phyloP scores from a whole-genome alignment of 345 rosid genomes.

The Lagerstroemia speciosa region DNA sequence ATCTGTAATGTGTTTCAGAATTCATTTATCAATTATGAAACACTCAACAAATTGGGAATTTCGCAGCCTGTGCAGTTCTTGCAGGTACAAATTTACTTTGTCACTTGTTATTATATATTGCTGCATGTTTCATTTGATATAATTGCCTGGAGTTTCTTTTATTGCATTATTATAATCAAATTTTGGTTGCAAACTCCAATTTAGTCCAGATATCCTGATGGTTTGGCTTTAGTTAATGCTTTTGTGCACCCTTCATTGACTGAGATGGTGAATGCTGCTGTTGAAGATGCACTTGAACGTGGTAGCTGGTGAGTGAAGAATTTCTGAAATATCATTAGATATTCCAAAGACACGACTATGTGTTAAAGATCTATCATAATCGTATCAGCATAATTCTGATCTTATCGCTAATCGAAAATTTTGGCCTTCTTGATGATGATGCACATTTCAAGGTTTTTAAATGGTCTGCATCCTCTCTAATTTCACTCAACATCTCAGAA shows the following conservation, averaged over 20 bases:
- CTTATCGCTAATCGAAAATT: background rate
- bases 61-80: slow-evolving; percentile 78
- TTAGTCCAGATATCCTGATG: slow-evolving; percentile 97
- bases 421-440: background rate
- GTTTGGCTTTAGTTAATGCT: slow-evolving; percentile 55
- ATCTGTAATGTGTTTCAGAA: slow-evolving; percentile 42
- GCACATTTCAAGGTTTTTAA: background rate
- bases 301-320: slow-evolving; percentile 67
- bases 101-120: background rate
- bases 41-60: slow-evolving; percentile 83
- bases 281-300: slow-evolving; percentile 80
- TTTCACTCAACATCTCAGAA: background rate
- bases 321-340: background rate
- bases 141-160: slow-evolving; percentile 3
- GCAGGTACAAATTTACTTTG: slow-evolving; percentile 43
- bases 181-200: slow-evolving; percentile 33
- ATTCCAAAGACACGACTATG: background rate
- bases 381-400: background rate
- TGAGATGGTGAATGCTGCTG: slow-evolving; percentile 80
- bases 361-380: background rate
- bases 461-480: background rate
- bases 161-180: slow-evolving; percentile 26
- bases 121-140: background rate
- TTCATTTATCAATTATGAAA: slow-evolving; percentile 65
- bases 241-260: slow-evolving; percentile 79